Conservation (phyloP, 2,329 filamentous ascomycete genomes). For the Dactylellina haptotyla region DNA sequence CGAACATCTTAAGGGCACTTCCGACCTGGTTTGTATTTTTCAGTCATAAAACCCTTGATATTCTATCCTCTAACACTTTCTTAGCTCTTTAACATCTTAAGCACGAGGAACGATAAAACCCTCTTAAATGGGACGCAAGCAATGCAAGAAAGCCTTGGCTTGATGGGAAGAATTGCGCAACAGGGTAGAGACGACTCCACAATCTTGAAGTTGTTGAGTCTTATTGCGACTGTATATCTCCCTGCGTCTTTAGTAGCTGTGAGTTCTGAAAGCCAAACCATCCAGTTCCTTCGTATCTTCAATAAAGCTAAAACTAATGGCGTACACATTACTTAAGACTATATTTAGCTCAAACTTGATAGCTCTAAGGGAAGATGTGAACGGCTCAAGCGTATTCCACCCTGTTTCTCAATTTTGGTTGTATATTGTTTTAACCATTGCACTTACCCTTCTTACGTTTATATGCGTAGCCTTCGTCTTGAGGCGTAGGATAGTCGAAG, state of each 20-base stretch:
- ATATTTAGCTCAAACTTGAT: slow-evolving; percentile 40
- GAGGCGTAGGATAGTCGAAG: slow-evolving; percentile 1
- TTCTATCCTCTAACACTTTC: not conserved
- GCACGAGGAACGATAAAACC: slow-evolving; percentile 19
- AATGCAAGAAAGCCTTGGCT: slow-evolving; percentile 32
- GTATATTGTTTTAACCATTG: slow-evolving; percentile 23
- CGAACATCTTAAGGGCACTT: slow-evolving; percentile 32
- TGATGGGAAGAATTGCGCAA: slow-evolving; percentile 39
- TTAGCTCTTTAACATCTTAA: slow-evolving; percentile 40
- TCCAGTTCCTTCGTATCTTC: too few species aligned
- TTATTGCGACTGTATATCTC: slow-evolving; percentile 42
- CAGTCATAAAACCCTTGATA: not conserved
- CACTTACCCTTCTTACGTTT: slow-evolving; percentile 26
- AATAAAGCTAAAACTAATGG: too few species aligned
- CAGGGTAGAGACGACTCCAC: slow-evolving; percentile 35
- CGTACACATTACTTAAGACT: slow-evolving; percentile 21
- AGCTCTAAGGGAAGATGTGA: slow-evolving; percentile 7
- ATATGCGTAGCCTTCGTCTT: slow-evolving; percentile 15
- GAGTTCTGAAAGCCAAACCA: not conserved
- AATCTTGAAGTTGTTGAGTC: slow-evolving; percentile 27
- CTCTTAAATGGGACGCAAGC: slow-evolving; percentile 20
- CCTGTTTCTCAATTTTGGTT: slow-evolving; percentile 46
- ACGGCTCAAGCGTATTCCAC: not conserved
- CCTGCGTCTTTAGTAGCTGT: slow-evolving; percentile 42
- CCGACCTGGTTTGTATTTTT: slow-evolving; percentile 14